Percentiles rank a stretch among this genome's conserved stretches.
These are phyloP conservation scores for Cytospora piceae DNA, from an alignment of 2,329 filamentous ascomycete genomes.

Conservation along the genomic window DNA sequence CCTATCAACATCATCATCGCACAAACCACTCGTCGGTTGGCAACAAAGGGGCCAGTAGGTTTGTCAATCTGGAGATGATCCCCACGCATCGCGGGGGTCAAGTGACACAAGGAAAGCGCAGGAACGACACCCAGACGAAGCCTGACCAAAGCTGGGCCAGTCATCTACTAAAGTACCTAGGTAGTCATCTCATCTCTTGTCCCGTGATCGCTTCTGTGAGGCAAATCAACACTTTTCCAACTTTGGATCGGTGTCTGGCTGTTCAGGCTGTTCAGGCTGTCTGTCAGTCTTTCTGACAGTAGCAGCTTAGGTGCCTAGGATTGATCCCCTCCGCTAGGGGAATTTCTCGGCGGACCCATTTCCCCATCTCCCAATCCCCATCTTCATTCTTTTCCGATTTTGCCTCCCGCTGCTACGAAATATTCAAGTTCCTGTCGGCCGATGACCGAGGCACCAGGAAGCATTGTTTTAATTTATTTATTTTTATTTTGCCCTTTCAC, in stretches of 20 bases:
- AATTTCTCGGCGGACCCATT: slow-evolving; percentile 20
- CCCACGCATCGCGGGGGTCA: slow-evolving; percentile 13
- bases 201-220: slow-evolving; percentile 26
- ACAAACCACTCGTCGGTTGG: background rate
- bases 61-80: slow-evolving; percentile 12
- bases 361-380: background rate
- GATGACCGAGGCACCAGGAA: slow-evolving; percentile 7
- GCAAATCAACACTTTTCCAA: slow-evolving; percentile 2
- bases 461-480: background rate
- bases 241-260: background rate
- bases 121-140: slow-evolving; percentile 24
- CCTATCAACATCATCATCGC: slow-evolving; percentile 7
- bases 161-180: slow-evolving; percentile 4
- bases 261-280: background rate
- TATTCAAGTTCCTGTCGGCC: slow-evolving; percentile 4
- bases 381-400: background rate
- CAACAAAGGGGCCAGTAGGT: background rate
- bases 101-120: slow-evolving; percentile 23
- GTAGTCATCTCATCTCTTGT: slow-evolving; percentile 8
- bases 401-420: slow-evolving; percentile 15
- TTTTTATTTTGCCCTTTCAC: background rate
- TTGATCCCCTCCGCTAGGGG: slow-evolving; percentile 15
- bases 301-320: background rate
- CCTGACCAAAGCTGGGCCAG: slow-evolving; percentile 5
- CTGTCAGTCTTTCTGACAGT: background rate